These are phyloP conservation scores for Lipomyces anomalus DNA, from an alignment of 805 yeast species.

Conservation along the genomic window DNA sequence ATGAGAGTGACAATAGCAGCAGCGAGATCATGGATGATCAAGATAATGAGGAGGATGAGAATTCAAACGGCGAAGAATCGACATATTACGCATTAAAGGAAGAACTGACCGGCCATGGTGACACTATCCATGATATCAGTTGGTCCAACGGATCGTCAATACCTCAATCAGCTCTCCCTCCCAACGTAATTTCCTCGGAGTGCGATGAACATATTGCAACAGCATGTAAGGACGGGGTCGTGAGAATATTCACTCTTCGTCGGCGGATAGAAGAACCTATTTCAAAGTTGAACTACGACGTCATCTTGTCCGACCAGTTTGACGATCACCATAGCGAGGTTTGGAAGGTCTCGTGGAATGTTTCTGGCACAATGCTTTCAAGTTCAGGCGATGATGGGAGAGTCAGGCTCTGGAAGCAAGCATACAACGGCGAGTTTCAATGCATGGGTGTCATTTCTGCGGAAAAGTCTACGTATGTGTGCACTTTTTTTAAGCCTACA, in stretches of 20 bases:
- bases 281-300: slow-evolving; percentile 32
- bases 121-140: slow-evolving; percentile 76
- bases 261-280: slow-evolving; percentile 1
- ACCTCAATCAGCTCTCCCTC: slow-evolving; percentile 67
- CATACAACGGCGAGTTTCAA: slow-evolving; percentile 78
- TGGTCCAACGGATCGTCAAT: slow-evolving; percentile 63
- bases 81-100: slow-evolving; percentile 26
- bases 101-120: slow-evolving; percentile 42
- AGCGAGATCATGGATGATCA: too few relatives aligned
- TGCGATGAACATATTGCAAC: slow-evolving; percentile 5
- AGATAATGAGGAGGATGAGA: too few relatives aligned
- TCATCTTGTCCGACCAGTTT: slow-evolving; percentile 60
- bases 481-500: too few relatives aligned
- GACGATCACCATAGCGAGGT: slow-evolving; percentile 82
- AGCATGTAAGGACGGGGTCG: slow-evolving; percentile 80
- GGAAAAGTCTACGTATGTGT: slow-evolving; percentile 36
- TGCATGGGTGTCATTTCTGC: slow-evolving; percentile 82
- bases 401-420: slow-evolving; percentile 85
- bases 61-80: slow-evolving; percentile 49
- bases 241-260: slow-evolving; percentile 72
- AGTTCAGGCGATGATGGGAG: slow-evolving; percentile 95
- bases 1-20: too few relatives aligned
- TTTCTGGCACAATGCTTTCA: slow-evolving; percentile 86
- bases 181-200: slow-evolving; percentile 54
- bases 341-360: slow-evolving; percentile 94